A percentile compares a stretch with the other conserved stretches of the same genome.
Conservation (phyloP, 108 stramenopile genomes). For the Craspedostauros australis region DNA sequence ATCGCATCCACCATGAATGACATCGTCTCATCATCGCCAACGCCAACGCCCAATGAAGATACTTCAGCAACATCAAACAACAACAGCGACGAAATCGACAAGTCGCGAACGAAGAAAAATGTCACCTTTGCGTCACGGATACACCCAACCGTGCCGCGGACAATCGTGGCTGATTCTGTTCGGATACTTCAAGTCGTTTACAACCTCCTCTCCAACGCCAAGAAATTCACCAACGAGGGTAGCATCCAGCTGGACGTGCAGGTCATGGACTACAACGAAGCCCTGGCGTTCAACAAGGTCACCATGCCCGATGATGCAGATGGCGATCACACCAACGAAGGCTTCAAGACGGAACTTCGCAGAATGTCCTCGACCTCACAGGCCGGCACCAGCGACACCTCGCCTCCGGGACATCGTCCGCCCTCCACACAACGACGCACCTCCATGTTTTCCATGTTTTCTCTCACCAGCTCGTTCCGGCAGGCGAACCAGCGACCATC, state of each 20-base stretch:
- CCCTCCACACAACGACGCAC: too few species aligned
- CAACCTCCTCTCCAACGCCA: conserved; percentile 27
- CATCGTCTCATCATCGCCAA: background rate
- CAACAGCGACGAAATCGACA: background rate
- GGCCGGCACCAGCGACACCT: too few species aligned
- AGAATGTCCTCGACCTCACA: too few species aligned
- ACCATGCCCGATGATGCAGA: background rate
- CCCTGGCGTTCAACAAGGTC: too few species aligned
- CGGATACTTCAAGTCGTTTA: conserved; percentile 22
- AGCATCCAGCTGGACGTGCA: conserved; percentile 2
- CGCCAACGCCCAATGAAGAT: background rate
- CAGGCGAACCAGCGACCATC: too few species aligned
- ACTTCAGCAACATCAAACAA: background rate
- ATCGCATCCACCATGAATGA: conserved; percentile 5
- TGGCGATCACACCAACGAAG: too few species aligned
- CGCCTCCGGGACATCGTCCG: too few species aligned
- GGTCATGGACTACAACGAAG: background rate
- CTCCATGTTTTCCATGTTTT: too few species aligned
- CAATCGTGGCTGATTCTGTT: conserved; percentile 10
- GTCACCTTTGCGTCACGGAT: conserved; percentile 10
- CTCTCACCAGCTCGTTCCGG: too few species aligned
- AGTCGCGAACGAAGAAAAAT: background rate
- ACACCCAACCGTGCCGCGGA: conserved; percentile 5
- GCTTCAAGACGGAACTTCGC: too few species aligned
- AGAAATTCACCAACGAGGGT: conserved; percentile 26